Evolutionary conservation across 768 basidiomycete species (phyloP).

Genomic region (Pleurotus tuoliensis): DNA sequence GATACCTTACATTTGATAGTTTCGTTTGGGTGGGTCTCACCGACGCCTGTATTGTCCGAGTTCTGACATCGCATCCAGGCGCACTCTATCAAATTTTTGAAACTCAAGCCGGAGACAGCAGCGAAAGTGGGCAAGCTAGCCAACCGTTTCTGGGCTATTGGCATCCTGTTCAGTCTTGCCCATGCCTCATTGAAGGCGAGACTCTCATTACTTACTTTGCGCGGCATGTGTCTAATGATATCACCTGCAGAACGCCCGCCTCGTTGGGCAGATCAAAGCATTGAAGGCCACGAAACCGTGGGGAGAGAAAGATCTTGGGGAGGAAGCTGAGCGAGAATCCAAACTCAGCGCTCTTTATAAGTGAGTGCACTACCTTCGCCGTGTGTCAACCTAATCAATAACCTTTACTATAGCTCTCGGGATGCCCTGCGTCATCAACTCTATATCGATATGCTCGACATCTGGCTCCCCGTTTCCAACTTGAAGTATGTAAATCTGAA

Average conservation of each 20-base stretch:
- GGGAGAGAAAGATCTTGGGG: conserved; percentile 67
- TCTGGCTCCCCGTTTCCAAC: conserved; percentile 86
- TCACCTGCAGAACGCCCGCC: conserved; percentile 45
- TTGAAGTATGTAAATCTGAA: conserved; percentile 73
- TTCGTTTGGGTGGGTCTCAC: conserved; percentile 71
- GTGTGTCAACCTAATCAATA: too few relatives aligned
- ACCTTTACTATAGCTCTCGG: conserved; percentile 43
- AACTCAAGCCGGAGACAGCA: conserved; percentile 54
- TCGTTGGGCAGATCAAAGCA: conserved; percentile 57
- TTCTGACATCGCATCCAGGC: conserved; percentile 29
- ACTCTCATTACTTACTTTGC: background rate
- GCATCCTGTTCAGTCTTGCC: conserved; percentile 76
- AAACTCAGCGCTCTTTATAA: conserved; percentile 52
- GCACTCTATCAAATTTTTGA: conserved; percentile 62
- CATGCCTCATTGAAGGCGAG: conserved; percentile 67
- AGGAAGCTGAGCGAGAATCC: conserved; percentile 61
- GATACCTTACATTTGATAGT: conserved; percentile 79
- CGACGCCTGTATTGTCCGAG: too few relatives aligned
- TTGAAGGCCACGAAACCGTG: conserved; percentile 40
- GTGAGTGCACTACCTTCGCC: conserved; percentile 30
- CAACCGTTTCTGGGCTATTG: conserved; percentile 85
- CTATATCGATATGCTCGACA: conserved; percentile 77
- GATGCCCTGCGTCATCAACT: conserved; percentile 73
- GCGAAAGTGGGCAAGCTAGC: conserved; percentile 59
- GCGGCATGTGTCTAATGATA: background rate